phyloP scores from a whole-genome alignment of 495 filamentous ascomycete genomes.

The Platismatia glauca region DNA sequence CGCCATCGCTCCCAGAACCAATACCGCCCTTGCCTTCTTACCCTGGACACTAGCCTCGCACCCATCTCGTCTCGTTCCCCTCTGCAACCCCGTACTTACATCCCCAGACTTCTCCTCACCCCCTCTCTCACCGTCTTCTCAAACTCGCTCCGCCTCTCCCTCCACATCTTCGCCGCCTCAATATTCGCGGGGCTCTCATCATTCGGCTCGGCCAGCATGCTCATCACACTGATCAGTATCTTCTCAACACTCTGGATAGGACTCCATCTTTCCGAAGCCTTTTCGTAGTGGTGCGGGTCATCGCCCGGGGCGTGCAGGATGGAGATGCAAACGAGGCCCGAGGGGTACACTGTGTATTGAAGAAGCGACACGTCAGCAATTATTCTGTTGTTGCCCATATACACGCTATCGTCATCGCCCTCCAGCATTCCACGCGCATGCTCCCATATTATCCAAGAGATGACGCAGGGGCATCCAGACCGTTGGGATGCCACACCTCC shows the following conservation, averaged over 20 bases:
- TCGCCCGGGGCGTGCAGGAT: constrained; percentile 98
- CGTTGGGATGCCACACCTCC: constrained; percentile 94
- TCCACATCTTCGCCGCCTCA: constrained; percentile 98
- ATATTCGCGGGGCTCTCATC: constrained; percentile 97
- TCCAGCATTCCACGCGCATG: neutral
- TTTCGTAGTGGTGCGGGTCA: constrained; percentile 97
- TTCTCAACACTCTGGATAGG: constrained; percentile 97
- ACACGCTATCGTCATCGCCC: neutral
- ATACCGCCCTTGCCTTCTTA: neutral
- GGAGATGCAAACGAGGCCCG: constrained; percentile 88
- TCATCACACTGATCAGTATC: constrained; percentile 96
- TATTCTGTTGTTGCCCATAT: neutral
- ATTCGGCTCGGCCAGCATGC: constrained; percentile 97
- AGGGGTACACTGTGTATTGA: constrained; percentile 63
- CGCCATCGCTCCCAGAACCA: neutral
- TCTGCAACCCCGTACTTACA: constrained; percentile 16
- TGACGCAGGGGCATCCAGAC: constrained; percentile 38
- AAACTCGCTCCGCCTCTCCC: constrained; percentile 74
- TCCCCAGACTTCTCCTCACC: constrained; percentile 56
- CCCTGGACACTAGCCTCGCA: too few relatives aligned
- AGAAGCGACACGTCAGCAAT: neutral
- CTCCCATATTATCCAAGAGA: neutral
- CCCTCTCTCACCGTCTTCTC: constrained; percentile 78
- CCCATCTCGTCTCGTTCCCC: neutral
- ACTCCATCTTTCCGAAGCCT: constrained; percentile 88